These are phyloP conservation scores for Dimocarpus longan DNA, from an alignment of 345 rosid species.

Conservation along the genomic window DNA sequence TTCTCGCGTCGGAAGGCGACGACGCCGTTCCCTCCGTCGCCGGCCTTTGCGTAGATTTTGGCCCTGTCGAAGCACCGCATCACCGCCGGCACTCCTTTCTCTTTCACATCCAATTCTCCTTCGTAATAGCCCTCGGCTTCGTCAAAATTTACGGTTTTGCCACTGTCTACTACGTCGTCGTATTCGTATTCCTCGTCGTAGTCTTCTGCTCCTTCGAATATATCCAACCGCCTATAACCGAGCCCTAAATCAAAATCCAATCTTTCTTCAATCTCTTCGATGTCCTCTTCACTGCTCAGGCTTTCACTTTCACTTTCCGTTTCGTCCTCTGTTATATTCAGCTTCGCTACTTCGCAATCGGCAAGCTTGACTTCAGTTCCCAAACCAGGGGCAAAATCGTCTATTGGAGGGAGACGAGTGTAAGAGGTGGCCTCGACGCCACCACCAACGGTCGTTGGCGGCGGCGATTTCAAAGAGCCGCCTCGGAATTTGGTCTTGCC, in stretches of 20 bases:
- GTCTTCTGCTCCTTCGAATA: constrained; percentile 46
- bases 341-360: constrained; percentile 45
- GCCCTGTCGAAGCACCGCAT: constrained; percentile 94
- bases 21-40: constrained; percentile 91
- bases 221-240: constrained; percentile 42
- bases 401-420: constrained; percentile 82
- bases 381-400: constrained; percentile 45
- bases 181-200: constrained; percentile 42
- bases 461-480: constrained; percentile 34
- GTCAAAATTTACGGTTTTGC: constrained; percentile 30
- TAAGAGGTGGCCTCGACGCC: constrained; percentile 74
- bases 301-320: constrained; percentile 18
- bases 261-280: constrained; percentile 22
- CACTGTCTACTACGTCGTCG: constrained; percentile 40
- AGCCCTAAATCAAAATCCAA: constrained; percentile 31
- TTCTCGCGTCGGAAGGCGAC: constrained; percentile 90
- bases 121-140: constrained; percentile 22
- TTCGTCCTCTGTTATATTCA: constrained; percentile 21
- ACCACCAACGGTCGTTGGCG: constrained; percentile 48
- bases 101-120: constrained; percentile 48
- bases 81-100: constrained; percentile 90
- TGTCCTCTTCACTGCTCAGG: constrained; percentile 32
- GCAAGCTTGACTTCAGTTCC: constrained; percentile 59
- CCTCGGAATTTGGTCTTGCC: constrained; percentile 40
- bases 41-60: constrained; percentile 77